These are phyloP conservation scores for Aspergillus ibericus DNA, from an alignment of 2,329 filamentous ascomycete genomes.

Conservation along the genomic window DNA sequence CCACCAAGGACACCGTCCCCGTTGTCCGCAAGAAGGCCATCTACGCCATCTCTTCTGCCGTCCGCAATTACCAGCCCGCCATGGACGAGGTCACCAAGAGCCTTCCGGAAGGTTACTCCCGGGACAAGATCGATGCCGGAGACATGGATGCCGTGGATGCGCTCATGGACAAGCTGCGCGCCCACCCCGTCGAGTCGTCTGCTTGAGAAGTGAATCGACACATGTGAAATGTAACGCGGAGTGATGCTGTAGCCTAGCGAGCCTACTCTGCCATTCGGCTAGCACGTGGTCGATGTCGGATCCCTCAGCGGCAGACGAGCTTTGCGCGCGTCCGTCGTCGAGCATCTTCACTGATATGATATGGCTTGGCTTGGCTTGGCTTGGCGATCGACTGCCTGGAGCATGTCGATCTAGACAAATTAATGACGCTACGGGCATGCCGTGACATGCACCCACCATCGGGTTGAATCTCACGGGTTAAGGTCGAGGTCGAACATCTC, in stretches of 20 bases:
- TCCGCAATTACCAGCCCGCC: conserved; percentile 84
- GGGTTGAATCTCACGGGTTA: background rate
- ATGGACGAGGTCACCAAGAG: conserved; percentile 66
- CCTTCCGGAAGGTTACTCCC: conserved; percentile 61
- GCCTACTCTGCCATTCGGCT: background rate
- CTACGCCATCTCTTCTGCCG: conserved; percentile 80
- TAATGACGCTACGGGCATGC: background rate
- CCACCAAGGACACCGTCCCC: conserved; percentile 59
- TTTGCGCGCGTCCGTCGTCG: background rate
- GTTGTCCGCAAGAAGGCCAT: conserved; percentile 81
- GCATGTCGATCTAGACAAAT: background rate
- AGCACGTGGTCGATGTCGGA: background rate
- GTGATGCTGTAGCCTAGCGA: background rate
- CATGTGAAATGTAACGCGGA: background rate
- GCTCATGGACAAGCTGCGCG: conserved; percentile 67
- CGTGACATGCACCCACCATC: background rate
- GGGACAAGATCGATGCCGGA: conserved; percentile 68
- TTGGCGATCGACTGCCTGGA: background rate
- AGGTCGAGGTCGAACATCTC: background rate
- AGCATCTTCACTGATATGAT: background rate
- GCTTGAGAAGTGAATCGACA: conserved; percentile 19
- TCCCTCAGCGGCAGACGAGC: background rate
- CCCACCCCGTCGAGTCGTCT: conserved; percentile 36
- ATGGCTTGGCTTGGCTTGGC: background rate
- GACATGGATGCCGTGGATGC: conserved; percentile 86